These are phyloP conservation scores for Pyrus hybrid DNA, from an alignment of 331 rosid genomes.

Conservation along the genomic window DNA sequence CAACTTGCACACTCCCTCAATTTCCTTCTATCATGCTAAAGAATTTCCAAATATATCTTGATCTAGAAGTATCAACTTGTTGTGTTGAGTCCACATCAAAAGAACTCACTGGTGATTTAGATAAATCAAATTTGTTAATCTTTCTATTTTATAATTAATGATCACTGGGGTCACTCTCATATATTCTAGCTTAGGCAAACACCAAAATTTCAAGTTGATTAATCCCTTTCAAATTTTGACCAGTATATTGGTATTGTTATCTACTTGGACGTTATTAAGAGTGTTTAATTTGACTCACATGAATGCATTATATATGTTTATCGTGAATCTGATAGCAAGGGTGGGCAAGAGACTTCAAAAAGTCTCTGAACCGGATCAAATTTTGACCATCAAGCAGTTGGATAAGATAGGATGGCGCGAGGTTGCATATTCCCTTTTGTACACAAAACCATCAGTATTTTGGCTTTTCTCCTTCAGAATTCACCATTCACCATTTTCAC, in stretches of 20 bases:
- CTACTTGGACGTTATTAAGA: background rate
- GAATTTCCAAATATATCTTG: background rate
- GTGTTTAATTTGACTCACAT: background rate
- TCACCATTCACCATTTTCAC: too few relatives aligned
- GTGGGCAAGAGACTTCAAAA: background rate
- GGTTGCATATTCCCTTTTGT: background rate
- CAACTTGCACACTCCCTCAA: background rate
- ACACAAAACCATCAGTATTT: background rate
- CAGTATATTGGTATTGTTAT: too few relatives aligned
- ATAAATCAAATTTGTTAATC: background rate
- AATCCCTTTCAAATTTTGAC: background rate
- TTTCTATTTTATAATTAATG: background rate
- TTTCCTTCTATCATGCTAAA: background rate
- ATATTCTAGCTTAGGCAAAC: background rate
- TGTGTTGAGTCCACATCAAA: background rate
- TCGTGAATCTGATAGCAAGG: background rate
- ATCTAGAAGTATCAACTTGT: background rate
- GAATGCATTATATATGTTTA: too few relatives aligned
- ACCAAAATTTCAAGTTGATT: background rate
- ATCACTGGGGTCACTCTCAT: background rate
- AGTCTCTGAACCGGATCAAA: background rate
- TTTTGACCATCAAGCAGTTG: background rate
- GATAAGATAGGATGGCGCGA: background rate
- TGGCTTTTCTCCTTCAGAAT: background rate
- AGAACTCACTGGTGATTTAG: background rate